Evolutionary conservation across 2,329 filamentous ascomycete species (phyloP), one percentile per base, ranked within the genome.

Genomic region (Clarireedia monteithiana): DNA sequence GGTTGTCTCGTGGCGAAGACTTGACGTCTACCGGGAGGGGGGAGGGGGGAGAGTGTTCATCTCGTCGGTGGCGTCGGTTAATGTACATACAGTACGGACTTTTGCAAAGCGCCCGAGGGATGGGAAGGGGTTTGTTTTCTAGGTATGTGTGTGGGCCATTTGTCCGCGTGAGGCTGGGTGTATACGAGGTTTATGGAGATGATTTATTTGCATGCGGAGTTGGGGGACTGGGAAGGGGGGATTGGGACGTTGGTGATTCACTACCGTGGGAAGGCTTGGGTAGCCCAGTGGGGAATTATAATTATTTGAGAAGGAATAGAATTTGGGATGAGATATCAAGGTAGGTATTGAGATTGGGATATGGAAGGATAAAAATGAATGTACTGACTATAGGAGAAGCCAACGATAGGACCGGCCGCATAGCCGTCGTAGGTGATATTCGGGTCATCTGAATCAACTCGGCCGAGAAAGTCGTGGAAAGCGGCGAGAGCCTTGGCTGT

Each of bases 1-100:
- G 7, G 70, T 73, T 15, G 70, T 72, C 1, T 72, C 1, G 66
- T 72, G 10, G 59, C 67, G 38, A 69, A 69, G 2, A 63, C 59
- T 50, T 73, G 69, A 6, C 67, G 63, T 42, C 62, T 60, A 9
- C 67, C 67, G 1, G 67, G 63, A n/a, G 66, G 64, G 45, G 66
- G 69, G n/a, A 68, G 62, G 64, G 45, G 66, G 69, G n/a, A 68
- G 62, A 27, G 59, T 44, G 40, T 65, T 66, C 59, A 71, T 50
- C 53, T 73, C 69, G 50, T 71, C 66, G 9, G 66, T 69, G 12
- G 69, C 69, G 44, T 63, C 67, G 14, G 63, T 67, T 6, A 72
- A 56, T 20, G 59, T 68, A 30, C 62, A 65, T n/a, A 67, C 52
- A 53, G 68, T 68, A 47, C 63, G 68, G 3, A 67, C 72, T 50